Conservation (phyloP, 2,329 filamentous ascomycete species). For the Harringtonia aguacate region DNA sequence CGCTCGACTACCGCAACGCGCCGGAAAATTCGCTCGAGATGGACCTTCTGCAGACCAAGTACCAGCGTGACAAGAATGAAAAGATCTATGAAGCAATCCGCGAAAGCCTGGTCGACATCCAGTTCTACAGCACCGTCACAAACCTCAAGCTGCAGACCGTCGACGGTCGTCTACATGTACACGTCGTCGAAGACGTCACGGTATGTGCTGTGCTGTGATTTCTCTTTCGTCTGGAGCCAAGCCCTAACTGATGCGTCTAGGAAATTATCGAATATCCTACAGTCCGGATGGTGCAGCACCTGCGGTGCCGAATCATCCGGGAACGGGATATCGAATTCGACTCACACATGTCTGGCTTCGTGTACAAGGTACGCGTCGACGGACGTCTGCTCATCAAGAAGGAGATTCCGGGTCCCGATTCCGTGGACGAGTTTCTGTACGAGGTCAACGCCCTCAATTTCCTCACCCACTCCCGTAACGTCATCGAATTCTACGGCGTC, state of each 20-base stretch:
- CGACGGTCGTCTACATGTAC: slow-evolving; percentile 81
- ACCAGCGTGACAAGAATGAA: slow-evolving; percentile 83
- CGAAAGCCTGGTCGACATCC: slow-evolving; percentile 83
- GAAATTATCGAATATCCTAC: slow-evolving; percentile 86
- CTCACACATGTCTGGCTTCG: slow-evolving; percentile 90
- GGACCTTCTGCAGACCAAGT: slow-evolving; percentile 66
- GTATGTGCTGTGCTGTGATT: slow-evolving; percentile 27
- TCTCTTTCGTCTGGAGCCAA: neutral
- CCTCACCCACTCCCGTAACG: slow-evolving; percentile 59
- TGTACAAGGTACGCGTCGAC: slow-evolving; percentile 77
- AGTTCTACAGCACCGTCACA: slow-evolving; percentile 92
- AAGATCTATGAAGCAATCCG: slow-evolving; percentile 92
- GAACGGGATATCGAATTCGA: slow-evolving; percentile 77
- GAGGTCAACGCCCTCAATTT: slow-evolving; percentile 90
- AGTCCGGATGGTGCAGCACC: slow-evolving; percentile 60
- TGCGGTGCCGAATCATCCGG: slow-evolving; percentile 51
- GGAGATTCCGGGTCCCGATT: slow-evolving; percentile 92
- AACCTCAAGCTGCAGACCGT: slow-evolving; percentile 89
- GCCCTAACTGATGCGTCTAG: slow-evolving; percentile 19
- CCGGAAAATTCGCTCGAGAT: slow-evolving; percentile 74
- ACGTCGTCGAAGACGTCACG: slow-evolving; percentile 94
- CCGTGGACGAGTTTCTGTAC: slow-evolving; percentile 92
- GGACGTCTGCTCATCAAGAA: slow-evolving; percentile 79
- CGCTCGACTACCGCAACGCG: slow-evolving; percentile 80
- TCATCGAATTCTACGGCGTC: slow-evolving; percentile 80